A percentile compares a stretch with the other conserved stretches of the same genome.
These are phyloP conservation scores for Plicaturopsis crispa DNA, from an alignment of 768 basidiomycete species.

Conservation along the genomic window DNA sequence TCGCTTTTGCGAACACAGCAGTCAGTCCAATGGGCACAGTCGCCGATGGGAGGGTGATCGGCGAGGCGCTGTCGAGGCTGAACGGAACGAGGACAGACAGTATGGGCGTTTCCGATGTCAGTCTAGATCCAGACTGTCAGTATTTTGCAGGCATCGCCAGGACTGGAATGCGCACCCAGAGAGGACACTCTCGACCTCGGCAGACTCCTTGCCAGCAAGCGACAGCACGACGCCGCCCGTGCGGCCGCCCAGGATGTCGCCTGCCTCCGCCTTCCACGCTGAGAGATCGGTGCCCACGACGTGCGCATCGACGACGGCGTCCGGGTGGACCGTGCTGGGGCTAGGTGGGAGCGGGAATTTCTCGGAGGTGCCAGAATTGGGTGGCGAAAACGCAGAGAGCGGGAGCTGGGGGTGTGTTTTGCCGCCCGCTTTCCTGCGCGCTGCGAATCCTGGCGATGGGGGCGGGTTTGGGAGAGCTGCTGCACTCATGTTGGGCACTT, in stretches of 20 bases:
- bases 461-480: conserved; percentile 17
- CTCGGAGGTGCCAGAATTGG: conserved; percentile 60
- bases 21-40: conserved; percentile 45
- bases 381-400: conserved; percentile 67
- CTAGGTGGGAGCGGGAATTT: conserved; percentile 62
- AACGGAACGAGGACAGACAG: conserved; percentile 60
- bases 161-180: conserved; percentile 34
- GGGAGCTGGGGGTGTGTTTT: conserved; percentile 68
- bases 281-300: conserved; percentile 39
- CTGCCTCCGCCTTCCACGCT: conserved; percentile 48
- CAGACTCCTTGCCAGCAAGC: conserved; percentile 25
- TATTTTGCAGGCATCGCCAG: neutral
- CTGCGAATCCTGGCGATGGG: conserved; percentile 33
- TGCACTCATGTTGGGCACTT: too few relatives aligned
- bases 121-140: conserved; percentile 11
- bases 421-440: conserved; percentile 48
- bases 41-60: conserved; percentile 28
- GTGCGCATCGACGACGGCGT: conserved; percentile 59
- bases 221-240: conserved; percentile 52
- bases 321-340: conserved; percentile 60
- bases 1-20: conserved; percentile 44
- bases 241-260: conserved; percentile 34
- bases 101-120: conserved; percentile 27
- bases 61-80: conserved; percentile 39
- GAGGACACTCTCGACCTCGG: conserved; percentile 34